phyloP scores from a whole-genome alignment of 331 rosid species.

The Malus hybrid region DNA sequence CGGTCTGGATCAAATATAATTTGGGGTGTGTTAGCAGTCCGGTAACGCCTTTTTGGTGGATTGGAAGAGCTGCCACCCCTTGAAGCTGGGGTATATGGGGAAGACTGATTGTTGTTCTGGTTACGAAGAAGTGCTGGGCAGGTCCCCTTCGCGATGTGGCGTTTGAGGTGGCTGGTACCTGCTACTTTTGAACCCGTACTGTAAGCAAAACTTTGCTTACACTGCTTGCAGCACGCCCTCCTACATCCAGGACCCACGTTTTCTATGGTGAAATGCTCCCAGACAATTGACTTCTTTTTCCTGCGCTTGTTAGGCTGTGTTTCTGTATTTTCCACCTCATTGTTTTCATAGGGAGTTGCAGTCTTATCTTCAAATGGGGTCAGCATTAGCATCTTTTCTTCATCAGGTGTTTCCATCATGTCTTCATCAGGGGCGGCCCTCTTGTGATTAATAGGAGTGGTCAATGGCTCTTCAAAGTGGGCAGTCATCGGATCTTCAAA shows the following conservation, averaged over 20 bases:
- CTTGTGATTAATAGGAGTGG: constrained; percentile 20
- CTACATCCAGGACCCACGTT: constrained; percentile 73
- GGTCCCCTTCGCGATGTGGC: constrained; percentile 91
- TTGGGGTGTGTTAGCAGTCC: constrained; percentile 57
- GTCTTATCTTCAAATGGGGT: background rate
- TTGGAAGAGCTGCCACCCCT: constrained; percentile 39
- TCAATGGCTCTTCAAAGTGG: constrained; percentile 24
- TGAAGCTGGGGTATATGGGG: constrained; percentile 58
- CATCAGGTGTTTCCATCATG: constrained; percentile 27
- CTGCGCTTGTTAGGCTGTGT: constrained; percentile 80
- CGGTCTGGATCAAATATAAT: constrained; percentile 70
- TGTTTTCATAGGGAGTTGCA: constrained; percentile 11
- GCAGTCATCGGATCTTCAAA: constrained; percentile 26
- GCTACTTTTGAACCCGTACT: constrained; percentile 98
- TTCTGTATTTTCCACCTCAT: constrained; percentile 50
- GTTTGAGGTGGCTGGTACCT: constrained; percentile 94
- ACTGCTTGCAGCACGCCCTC: constrained; percentile 90
- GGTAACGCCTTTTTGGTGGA: constrained; percentile 70
- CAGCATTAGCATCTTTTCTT: constrained; percentile 25
- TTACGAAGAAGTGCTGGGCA: constrained; percentile 66
- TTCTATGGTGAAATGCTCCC: constrained; percentile 96
- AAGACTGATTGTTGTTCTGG: constrained; percentile 51
- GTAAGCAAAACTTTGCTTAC: constrained; percentile 94
- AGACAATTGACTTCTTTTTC: constrained; percentile 80
- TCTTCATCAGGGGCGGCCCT: constrained; percentile 43